A percentile compares a stretch with the other conserved stretches of the same genome.
Conservation (phyloP, 23 red algal species). For the Gracilaria vermiculophylla region DNA sequence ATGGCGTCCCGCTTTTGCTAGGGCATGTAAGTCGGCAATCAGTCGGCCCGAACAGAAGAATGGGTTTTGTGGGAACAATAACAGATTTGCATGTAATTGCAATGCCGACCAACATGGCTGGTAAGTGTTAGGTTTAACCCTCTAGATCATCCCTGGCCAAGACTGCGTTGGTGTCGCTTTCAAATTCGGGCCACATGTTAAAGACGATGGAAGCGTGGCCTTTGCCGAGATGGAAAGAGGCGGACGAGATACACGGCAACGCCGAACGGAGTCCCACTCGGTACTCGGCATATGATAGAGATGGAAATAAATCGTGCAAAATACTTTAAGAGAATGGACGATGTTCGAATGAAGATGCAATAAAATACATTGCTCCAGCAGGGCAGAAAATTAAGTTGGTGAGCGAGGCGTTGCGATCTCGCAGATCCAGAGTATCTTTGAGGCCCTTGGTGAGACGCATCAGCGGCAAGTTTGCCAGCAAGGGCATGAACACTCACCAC, state of each 20-base stretch:
- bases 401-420: neutral
- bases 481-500: neutral
- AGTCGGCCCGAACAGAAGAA: constrained; percentile 7
- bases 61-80: neutral
- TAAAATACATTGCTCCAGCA: neutral
- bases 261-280: neutral
- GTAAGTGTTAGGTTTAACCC: neutral
- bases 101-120: neutral
- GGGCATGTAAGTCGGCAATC: neutral
- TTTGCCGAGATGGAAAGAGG: neutral
- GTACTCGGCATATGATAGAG: too few species aligned
- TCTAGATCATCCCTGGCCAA: constrained; percentile 28
- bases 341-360: too few species aligned
- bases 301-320: too few species aligned
- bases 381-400: neutral
- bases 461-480: too few species aligned
- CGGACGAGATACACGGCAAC: neutral
- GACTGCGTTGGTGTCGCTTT: neutral
- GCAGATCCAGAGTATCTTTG: neutral
- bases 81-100: neutral
- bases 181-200: neutral
- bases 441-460: neutral
- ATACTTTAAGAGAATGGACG: too few species aligned
- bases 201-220: neutral
- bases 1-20: neutral